Conservation (phyloP, 257 asterid species). For the Solanum stenotomum region DNA sequence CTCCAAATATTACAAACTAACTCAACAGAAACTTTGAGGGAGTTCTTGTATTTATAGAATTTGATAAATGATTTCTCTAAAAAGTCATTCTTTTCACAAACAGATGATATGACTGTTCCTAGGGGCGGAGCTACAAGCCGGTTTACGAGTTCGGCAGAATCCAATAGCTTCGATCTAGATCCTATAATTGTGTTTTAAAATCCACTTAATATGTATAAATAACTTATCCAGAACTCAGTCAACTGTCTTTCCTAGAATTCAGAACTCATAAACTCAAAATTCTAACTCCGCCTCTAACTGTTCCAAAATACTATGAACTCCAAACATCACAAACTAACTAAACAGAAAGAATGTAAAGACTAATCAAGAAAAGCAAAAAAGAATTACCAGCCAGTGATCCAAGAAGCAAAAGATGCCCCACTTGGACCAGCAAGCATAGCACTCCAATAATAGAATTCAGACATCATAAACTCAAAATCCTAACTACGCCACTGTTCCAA, state of each 20-base stretch:
- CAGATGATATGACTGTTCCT: background rate
- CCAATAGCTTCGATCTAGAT: background rate
- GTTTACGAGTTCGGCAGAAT: background rate
- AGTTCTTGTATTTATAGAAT: background rate
- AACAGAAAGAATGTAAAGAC: background rate
- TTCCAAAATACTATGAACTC: background rate
- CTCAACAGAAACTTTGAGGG: background rate
- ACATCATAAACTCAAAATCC: background rate
- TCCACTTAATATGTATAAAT: background rate
- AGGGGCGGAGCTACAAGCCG: background rate
- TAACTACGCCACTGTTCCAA: background rate
- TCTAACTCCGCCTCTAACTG: background rate
- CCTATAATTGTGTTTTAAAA: background rate
- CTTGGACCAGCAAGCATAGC: slow-evolving; percentile 85
- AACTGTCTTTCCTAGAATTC: background rate
- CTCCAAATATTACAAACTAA: background rate
- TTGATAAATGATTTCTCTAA: background rate
- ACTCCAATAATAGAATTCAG: slow-evolving; percentile 77
- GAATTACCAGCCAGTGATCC: slow-evolving; percentile 89
- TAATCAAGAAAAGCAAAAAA: background rate
- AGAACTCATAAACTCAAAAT: background rate
- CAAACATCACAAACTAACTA: background rate
- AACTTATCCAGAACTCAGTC: background rate
- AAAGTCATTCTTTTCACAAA: background rate
- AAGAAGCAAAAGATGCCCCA: slow-evolving; percentile 97